Conservation (phyloP, 176 grass and related monocot species). For the Eragrostis curvula region DNA sequence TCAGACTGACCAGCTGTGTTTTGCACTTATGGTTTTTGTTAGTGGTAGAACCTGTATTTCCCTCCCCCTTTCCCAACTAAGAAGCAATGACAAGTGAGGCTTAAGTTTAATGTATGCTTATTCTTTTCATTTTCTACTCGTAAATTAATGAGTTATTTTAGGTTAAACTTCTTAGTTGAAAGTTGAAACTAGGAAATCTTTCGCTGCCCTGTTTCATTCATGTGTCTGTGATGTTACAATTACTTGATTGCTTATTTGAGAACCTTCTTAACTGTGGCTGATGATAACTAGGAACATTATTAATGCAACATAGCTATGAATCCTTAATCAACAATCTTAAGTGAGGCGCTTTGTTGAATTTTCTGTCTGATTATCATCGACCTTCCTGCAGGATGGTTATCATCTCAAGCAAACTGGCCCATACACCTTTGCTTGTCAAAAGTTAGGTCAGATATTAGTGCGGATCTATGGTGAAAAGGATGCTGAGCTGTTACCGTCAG, state of each 20-base stretch:
- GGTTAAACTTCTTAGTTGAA: conserved; percentile 9
- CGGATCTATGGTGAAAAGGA: conserved; percentile 63
- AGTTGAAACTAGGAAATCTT: conserved; percentile 17
- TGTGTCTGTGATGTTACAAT: background rate
- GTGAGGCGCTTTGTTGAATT: conserved; percentile 38
- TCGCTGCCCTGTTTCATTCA: conserved; percentile 6
- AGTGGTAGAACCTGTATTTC: background rate
- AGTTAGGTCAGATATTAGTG: conserved; percentile 84
- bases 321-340: conserved; percentile 14
- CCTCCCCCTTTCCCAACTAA: background rate
- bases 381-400: conserved; percentile 68
- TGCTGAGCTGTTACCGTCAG: conserved; percentile 68
- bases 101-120: conserved; percentile 5
- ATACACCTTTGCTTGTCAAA: conserved; percentile 78
- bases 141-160: conserved; percentile 23
- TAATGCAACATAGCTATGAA: background rate
- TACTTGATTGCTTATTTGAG: background rate
- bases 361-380: conserved; percentile 34
- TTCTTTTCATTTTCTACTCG: conserved; percentile 19
- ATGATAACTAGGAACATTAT: too few relatives aligned
- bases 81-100: conserved; percentile 3
- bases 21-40: background rate
- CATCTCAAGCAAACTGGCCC: conserved; percentile 76
- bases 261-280: too few relatives aligned
- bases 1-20: background rate